A percentile compares a stretch with the other conserved stretches of the same genome.
These are phyloP conservation scores for Auricularia sp. DNA, from an alignment of 768 basidiomycete species.

Conservation along the genomic window DNA sequence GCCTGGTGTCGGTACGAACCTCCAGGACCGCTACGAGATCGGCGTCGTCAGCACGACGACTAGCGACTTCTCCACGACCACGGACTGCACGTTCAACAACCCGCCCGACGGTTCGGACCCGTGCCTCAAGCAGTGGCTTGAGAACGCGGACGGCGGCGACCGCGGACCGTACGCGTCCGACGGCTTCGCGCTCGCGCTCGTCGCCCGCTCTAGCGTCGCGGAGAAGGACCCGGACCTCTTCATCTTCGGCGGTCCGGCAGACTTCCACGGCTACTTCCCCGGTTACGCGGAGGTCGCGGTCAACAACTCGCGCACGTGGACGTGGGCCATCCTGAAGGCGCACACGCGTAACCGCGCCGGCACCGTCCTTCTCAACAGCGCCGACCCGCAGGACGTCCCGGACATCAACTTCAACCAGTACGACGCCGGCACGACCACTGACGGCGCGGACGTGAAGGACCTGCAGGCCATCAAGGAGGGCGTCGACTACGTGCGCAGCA, in stretches of 20 bases:
- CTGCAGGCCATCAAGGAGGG: background rate
- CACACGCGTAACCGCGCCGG: background rate
- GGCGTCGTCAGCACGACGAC: background rate
- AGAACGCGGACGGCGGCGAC: background rate
- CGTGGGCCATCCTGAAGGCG: background rate
- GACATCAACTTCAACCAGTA: background rate
- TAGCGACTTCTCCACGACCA: background rate
- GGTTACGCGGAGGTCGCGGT: background rate
- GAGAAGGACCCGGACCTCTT: background rate
- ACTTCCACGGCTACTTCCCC: background rate
- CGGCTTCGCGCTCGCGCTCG: background rate
- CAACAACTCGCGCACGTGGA: background rate
- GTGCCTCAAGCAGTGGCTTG: background rate
- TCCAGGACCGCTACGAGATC: slow-evolving; percentile 21
- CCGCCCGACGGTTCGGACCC: background rate
- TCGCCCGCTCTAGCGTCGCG: background rate
- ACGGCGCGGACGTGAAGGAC: background rate
- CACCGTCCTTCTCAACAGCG: background rate
- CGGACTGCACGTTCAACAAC: background rate
- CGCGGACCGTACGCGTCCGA: background rate
- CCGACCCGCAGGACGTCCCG: background rate
- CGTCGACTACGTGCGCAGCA: background rate
- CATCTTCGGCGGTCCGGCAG: background rate
- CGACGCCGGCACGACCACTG: background rate
- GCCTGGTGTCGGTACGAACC: slow-evolving; percentile 33